Base-by-base conservation (phyloP, 1,284 basidiomycete genomes). In the Meira nashicola region DNA sequence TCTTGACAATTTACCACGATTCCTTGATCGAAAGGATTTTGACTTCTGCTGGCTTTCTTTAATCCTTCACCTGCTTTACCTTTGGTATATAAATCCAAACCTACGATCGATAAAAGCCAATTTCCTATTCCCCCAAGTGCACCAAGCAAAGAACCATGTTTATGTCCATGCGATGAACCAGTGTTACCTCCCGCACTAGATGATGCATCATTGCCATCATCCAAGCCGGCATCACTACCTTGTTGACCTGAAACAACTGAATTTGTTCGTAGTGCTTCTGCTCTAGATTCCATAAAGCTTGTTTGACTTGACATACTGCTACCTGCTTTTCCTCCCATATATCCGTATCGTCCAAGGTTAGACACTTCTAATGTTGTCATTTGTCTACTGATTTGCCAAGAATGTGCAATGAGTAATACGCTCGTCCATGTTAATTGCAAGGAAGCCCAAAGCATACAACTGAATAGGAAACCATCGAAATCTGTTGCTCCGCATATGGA, bases 281-380 rank as follows among this genome's bases (percentile, higher is more conserved):
- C 40, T 63, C 28, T 64, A 59, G 2, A 55, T 17, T 54, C 38
- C 40, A 60, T 60, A 33, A 46, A 66, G 3, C 64, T 52, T 11
- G 28, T 52, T 25, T 49, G 28, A 39, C 28, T 39, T 40, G 38
- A 25, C 60, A 63, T 63, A 44, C 39, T 53, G 28, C 39, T 57
- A 15, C 90, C 89, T 2, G 82, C 83, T 33, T 89, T 86, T 0
- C 92, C 92, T 50, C 94, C 95, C 92, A 98, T 96, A 81, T 87
- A 97, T 2, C 95, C 94, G 73, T 88, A 96, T 52, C 94, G 84
- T 0, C 93, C 92, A 2, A 97, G 85, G 76, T 98, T 98, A 60
- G 87, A 89, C 5, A 97, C 90, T 77, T 99, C 94, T 58, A 95
- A 84, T 0, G 94, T 96, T 0, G 94, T 99, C 86, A 98, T 90